Evolutionary conservation across 1,139 yeast species (phyloP), one percentile per base, ranked within the genome.

Genomic region (Hansenula lynferdii): DNA sequence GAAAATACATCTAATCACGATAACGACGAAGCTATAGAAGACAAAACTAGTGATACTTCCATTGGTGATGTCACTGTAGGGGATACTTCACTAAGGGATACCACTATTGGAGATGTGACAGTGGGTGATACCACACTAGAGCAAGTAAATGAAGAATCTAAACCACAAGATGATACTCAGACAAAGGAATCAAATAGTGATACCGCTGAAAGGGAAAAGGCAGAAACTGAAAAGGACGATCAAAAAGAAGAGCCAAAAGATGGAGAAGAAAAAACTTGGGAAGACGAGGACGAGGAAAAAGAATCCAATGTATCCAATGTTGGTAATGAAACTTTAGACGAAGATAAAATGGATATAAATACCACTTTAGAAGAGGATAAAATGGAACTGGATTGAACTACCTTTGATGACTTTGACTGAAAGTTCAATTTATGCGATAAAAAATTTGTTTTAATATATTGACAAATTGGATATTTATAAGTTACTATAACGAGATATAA

Each of bases 301-400:
- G 20, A 4, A 9, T 5, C 29, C 3, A 27, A 17, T 27, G 16
- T 4, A 17, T 15, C 28, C 4, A 26, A 6, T n/a, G 16, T 14
- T 26, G 28, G 18, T 6, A 15, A 31, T 23, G 34, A 34, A 25
- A 31, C 34, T 14, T 14, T 27, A 6, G 40, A 37, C 23, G 45
- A 38, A 12, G 50, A 27, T 15, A 23, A 14, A 8, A 24, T 37
- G 15, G 37, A 31, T 20, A 38, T 43, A 10, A 42, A 48, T 28
- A 39, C 42, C 2, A 49, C 51, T 0, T 31, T 45, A 3, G 52
- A 49, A 9, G 54, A 47, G 18, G 54, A 50, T 34, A 42, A 40
- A 29, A 51, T 51, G 56, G 54, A 49, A 30, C 12, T 46, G 11
- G 50, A 46, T 34, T 32, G 12, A 35, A n/a, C n/a, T n/a, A n/a